Conservation (phyloP, 73 alveolate genomes). For the Tetrahymena elliotti region DNA sequence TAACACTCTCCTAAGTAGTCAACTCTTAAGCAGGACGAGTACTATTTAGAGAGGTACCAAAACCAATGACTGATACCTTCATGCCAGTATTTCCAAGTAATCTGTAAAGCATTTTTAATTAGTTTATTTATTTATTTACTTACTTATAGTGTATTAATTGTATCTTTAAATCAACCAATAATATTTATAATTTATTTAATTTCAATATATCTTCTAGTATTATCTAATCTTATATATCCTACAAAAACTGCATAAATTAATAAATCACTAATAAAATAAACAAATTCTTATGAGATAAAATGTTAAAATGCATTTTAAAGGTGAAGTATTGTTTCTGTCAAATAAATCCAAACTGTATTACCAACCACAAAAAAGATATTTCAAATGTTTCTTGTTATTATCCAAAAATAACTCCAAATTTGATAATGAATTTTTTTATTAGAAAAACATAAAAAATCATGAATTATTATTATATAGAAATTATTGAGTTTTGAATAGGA, state of each 20-base stretch:
- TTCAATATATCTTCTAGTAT: neutral
- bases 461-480: too few relatives aligned
- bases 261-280: too few relatives aligned
- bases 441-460: too few relatives aligned
- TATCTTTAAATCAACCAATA: neutral
- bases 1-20: conserved; percentile 27
- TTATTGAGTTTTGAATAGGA: too few relatives aligned
- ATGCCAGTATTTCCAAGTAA: conserved; percentile 89
- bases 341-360: too few relatives aligned
- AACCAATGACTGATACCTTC: conserved; percentile 75
- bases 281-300: neutral
- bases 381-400: too few relatives aligned
- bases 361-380: too few relatives aligned
- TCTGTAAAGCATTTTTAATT: conserved; percentile 66
- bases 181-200: too few relatives aligned
- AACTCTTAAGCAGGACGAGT: conserved; percentile 17
- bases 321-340: too few relatives aligned
- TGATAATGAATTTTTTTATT: too few relatives aligned
- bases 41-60: conserved; percentile 76
- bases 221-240: neutral
- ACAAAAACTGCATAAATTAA: neutral
- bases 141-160: neutral
- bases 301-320: neutral
- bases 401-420: too few relatives aligned
- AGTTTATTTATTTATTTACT: neutral